phyloP scores from a whole-genome alignment of 2,329 filamentous ascomycete genomes.

The Talaromyces pinophilus region DNA sequence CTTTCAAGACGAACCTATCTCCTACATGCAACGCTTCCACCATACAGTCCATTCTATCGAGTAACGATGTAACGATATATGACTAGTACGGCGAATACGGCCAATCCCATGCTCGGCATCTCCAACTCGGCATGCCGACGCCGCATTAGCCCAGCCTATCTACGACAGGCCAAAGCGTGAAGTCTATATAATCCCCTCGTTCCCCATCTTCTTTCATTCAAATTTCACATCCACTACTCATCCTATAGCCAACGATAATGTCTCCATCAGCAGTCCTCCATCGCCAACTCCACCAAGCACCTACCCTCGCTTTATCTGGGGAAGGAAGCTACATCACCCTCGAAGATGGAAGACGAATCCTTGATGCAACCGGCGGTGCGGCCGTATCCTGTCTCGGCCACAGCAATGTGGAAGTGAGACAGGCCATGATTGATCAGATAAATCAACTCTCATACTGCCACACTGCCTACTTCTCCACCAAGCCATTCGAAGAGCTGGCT shows the following conservation, averaged over 20 bases:
- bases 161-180: neutral
- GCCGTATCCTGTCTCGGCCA: conserved; percentile 73
- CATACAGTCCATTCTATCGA: neutral
- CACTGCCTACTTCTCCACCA: conserved; percentile 59
- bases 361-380: conserved; percentile 73
- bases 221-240: neutral
- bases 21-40: neutral
- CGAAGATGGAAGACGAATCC: conserved; percentile 59
- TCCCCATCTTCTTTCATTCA: neutral
- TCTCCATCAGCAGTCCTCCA: conserved; percentile 49
- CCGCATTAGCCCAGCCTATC: neutral
- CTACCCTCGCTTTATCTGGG: conserved; percentile 52
- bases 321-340: conserved; percentile 56
- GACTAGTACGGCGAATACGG: conserved; percentile 20
- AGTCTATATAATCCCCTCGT: neutral
- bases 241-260: neutral
- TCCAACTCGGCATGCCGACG: conserved; percentile 32
- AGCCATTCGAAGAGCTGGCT: conserved; percentile 56
- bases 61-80: neutral
- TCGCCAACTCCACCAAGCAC: conserved; percentile 50
- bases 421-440: conserved; percentile 63
- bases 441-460: conserved; percentile 61
- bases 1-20: neutral
- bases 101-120: conserved; percentile 36
- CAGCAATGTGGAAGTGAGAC: conserved; percentile 59